These are phyloP conservation scores for Scutellaria baicalensis DNA, from an alignment of 257 asterid species.

Conservation along the genomic window DNA sequence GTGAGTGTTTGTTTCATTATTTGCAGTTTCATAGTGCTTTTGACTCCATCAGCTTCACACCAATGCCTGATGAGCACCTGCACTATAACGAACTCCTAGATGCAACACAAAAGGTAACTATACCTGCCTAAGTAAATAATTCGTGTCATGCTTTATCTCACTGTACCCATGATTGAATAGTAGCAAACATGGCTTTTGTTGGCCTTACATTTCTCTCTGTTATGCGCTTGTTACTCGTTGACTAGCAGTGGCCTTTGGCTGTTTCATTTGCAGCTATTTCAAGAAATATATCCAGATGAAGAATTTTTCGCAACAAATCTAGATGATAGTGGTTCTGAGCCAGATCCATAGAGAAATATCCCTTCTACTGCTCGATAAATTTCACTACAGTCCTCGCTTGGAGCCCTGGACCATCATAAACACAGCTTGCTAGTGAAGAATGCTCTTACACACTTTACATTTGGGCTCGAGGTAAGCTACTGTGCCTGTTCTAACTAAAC, in stretches of 20 bases:
- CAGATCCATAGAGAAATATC: slow-evolving; percentile 20
- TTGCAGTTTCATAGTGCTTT: slow-evolving; percentile 36
- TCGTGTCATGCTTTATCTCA: background rate
- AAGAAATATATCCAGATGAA: slow-evolving; percentile 48
- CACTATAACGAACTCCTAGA: slow-evolving; percentile 51
- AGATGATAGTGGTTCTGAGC: slow-evolving; percentile 38
- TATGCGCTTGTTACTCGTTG: background rate
- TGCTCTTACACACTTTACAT: slow-evolving; percentile 7
- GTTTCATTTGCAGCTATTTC: slow-evolving; percentile 37
- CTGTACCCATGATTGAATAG: background rate
- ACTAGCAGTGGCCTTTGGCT: slow-evolving; percentile 6
- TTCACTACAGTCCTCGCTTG: background rate
- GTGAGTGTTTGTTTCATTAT: background rate
- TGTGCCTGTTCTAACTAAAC: background rate
- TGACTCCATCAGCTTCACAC: slow-evolving; percentile 37
- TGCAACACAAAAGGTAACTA: slow-evolving; percentile 49
- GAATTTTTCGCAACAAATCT: slow-evolving; percentile 48
- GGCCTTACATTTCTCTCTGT: background rate
- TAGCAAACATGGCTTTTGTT: background rate
- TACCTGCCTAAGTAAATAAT: background rate
- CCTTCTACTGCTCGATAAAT: background rate
- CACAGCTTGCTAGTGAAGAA: background rate
- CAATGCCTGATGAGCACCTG: slow-evolving; percentile 70
- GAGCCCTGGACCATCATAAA: background rate
- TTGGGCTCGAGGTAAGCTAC: background rate